Base-by-base conservation (phyloP, 2,329 filamentous ascomycete genomes). In the Stromatinia cepivora region DNA sequence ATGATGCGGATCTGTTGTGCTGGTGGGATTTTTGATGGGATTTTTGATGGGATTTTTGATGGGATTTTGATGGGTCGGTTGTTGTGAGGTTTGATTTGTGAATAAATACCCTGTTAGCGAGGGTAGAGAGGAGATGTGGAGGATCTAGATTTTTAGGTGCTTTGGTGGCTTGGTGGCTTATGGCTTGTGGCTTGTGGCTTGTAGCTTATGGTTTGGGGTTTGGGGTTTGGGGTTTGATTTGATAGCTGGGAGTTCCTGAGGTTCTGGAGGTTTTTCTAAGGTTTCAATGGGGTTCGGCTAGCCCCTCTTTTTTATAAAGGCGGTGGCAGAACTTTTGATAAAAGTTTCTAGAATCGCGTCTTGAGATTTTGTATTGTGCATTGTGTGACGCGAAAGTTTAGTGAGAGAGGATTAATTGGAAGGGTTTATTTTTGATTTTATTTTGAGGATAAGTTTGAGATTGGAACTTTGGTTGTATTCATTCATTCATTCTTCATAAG, bases 291-390 rank as follows among this genome's bases (percentile, higher is more conserved):
- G 34, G 4, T 34, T 61, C 58, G 42, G 42, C 28, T 62, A 48
- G 28, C 20, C 20, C 25, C 58, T 34, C 58, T n/a, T 62, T 61
- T 46, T 46, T 42, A 4, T 1, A 4, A 31, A 62, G 59, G 59
- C 59, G 31, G 45, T 25, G 59, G 59, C 59, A 62, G 59, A 62
- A 62, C n/a, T 62, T 50, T 25, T 36, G 6, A 48, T 34, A 15
- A 56, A 56, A 56, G 53, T 56, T 56, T 15, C 31, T 28, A 56
- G 54, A 25, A 36, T 50, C 45, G 59, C 59, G 59, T 62, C 31
- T 62, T 17, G 58, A 56, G 31, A 11, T 31, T 20, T 54, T 13
- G 10, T 6, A 42, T 42, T 13, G 25, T 15, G 25, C 52, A 53
- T 53, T 53, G 31, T 53, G 31, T 53, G 11, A 7, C n/a, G n/a